Evolutionary conservation across 1,284 basidiomycete species (phyloP), one percentile per base, ranked within the genome.

Genomic region (Moesziomyces parantarcticus): DNA sequence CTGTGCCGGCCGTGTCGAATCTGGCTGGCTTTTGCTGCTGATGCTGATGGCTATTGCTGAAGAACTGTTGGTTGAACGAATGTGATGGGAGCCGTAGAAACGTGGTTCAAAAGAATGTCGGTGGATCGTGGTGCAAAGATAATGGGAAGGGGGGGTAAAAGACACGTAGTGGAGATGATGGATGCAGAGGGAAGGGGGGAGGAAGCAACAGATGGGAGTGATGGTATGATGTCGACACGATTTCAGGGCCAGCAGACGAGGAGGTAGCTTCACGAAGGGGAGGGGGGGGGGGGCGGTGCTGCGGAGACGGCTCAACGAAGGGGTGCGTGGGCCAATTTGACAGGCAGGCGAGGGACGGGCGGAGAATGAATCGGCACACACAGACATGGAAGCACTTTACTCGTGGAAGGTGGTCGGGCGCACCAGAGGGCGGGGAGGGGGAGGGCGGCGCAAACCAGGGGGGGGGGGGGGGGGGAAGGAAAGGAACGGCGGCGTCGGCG

Each of bases 321-420:
- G 29, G 29, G 8, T 5, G 6, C 41, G 36, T 34, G 45, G 29
- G 39, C 34, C 9, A 16, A 18, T 14, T 36, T 14, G 14, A 48
- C 14, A 23, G 44, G 44, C 22, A 23, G 21, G 3, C 8, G 44
- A 45, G 44, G 7, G 25, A 7, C 20, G 34, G 44, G 43, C 55
- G 51, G 55, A 64, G 61, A 50, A 34, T 43, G 46, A 50, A 58
- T 58, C 34, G 25, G 34, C 21, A 26, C 43, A 34, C 18, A 50
- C 22, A 50, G 48, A 21, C 36, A 40, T 21, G 16, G 48, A 11
- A 50, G 13, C 20, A 3, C 18, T 13, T 21, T 16, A 20, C 36
- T 21, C 41, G 40, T 16, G 22, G 5, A 41, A 29, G 39, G 23
- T 21, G 22, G 13, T 18, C n/a, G 8, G 25, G 26, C 9, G 11